Percentiles rank a stretch among this genome's conserved stretches.
Conservation (phyloP, 1,284 basidiomycete genomes). For the Ustilago trichophora region DNA sequence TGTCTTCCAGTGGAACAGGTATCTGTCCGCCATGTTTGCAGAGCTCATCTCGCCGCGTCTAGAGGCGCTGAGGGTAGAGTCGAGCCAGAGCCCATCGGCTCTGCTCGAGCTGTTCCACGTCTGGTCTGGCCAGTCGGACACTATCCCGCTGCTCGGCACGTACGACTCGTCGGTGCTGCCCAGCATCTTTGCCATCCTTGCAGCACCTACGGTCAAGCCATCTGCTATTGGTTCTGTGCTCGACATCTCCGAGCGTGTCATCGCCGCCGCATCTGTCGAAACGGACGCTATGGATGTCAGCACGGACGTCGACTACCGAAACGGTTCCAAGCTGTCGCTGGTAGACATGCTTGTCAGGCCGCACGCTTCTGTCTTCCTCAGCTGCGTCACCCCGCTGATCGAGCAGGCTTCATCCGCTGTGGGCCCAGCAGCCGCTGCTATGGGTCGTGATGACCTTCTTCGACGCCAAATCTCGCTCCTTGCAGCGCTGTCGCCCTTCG, state of each 20-base stretch:
- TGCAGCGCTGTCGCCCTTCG: slow-evolving; percentile 80
- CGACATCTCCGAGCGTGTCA: slow-evolving; percentile 82
- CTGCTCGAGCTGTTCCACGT: slow-evolving; percentile 85
- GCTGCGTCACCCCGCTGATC: slow-evolving; percentile 73
- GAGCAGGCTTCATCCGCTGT: slow-evolving; percentile 71
- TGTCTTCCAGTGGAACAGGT: slow-evolving; percentile 79
- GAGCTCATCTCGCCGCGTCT: slow-evolving; percentile 85
- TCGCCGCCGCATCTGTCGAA: slow-evolving; percentile 67
- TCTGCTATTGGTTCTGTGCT: slow-evolving; percentile 82
- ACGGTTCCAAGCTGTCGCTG: slow-evolving; percentile 14
- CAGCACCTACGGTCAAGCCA: slow-evolving; percentile 86
- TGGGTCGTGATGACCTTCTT: slow-evolving; percentile 74
- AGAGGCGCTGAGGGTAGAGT: slow-evolving; percentile 79
- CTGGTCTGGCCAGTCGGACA: slow-evolving; percentile 76
- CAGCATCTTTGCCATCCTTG: slow-evolving; percentile 82
- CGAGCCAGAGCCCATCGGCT: slow-evolving; percentile 89
- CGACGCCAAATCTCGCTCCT: slow-evolving; percentile 85
- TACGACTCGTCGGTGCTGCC: slow-evolving; percentile 78
- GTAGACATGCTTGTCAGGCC: slow-evolving; percentile 73
- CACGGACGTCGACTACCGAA: slow-evolving; percentile 12
- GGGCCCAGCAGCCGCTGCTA: slow-evolving; percentile 71
- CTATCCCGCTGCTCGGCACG: slow-evolving; percentile 74
- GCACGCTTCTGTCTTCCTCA: slow-evolving; percentile 79
- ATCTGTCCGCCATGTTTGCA: slow-evolving; percentile 76
- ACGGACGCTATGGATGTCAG: slow-evolving; percentile 23